phyloP scores from a whole-genome alignment of 495 filamentous ascomycete species.

The Talaromyces nanjingensis region DNA sequence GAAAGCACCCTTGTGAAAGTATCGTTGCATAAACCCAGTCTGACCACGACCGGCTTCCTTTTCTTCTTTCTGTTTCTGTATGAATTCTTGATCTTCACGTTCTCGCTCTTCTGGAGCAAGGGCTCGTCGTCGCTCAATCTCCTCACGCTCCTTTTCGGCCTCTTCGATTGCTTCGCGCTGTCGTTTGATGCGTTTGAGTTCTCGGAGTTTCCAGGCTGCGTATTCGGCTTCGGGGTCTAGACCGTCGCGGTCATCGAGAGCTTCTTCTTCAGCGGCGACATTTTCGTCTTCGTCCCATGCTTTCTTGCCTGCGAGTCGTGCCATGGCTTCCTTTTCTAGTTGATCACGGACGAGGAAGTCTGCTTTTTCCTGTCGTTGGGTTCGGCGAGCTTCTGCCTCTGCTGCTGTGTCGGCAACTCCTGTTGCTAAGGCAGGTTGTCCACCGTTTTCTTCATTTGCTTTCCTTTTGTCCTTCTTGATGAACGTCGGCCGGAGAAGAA shows the following conservation, averaged over 20 bases:
- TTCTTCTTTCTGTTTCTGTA: constrained; percentile 77
- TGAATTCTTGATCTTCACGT: constrained; percentile 73
- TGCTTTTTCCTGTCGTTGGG: constrained; percentile 55
- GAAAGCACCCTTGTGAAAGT: constrained; percentile 95
- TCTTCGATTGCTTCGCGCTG: constrained; percentile 78
- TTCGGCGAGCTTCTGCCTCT: constrained; percentile 49
- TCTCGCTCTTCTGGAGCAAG: constrained; percentile 82
- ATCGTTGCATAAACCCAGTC: constrained; percentile 90
- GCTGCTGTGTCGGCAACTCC: constrained; percentile 33
- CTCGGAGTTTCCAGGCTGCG: constrained; percentile 89
- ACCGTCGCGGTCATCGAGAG: constrained; percentile 78
- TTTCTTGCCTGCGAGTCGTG: constrained; percentile 65
- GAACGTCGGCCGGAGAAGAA: constrained; percentile 85
- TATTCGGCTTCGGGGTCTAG: constrained; percentile 84
- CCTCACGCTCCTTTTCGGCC: constrained; percentile 77
- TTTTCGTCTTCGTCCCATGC: constrained; percentile 83
- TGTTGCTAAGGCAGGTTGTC: constrained; percentile 15
- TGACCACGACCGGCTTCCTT: constrained; percentile 72
- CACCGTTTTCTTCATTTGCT: constrained; percentile 14
- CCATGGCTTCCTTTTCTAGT: constrained; percentile 70
- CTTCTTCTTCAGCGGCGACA: constrained; percentile 51
- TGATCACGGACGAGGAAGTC: constrained; percentile 83
- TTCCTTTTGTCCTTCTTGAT: constrained; percentile 75
- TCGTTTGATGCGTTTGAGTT: constrained; percentile 79
- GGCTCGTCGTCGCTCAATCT: constrained; percentile 81